Conservation (phyloP, 1,284 basidiomycete species). For the Rhodotorula mucilaginosa region DNA sequence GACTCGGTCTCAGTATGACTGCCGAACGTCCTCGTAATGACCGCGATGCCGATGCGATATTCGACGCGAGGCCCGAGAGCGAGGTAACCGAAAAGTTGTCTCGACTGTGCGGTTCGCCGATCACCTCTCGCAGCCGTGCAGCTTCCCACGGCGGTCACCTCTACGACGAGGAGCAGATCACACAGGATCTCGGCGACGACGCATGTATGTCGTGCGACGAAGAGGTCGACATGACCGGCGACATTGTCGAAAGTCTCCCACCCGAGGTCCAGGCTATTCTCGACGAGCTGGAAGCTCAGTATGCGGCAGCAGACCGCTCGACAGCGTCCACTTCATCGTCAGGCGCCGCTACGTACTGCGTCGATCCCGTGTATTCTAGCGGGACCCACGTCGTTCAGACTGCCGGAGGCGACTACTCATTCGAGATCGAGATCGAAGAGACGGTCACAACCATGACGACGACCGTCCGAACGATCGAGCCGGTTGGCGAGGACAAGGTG, state of each 20-base stretch:
- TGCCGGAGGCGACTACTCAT: conserved; percentile 42
- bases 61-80: conserved; percentile 26
- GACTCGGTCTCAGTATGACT: too few relatives aligned
- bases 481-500: background rate
- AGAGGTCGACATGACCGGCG: conserved; percentile 9
- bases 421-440: conserved; percentile 50
- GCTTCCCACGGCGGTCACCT: background rate
- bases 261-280: conserved; percentile 30
- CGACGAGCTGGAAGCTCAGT: conserved; percentile 32
- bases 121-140: background rate
- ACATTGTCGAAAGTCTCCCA: conserved; percentile 20
- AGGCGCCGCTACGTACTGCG: conserved; percentile 25
- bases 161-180: conserved; percentile 29
- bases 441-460: conserved; percentile 42
- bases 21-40: background rate
- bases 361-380: conserved; percentile 15
- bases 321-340: background rate
- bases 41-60: background rate
- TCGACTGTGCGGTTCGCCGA: conserved; percentile 38
- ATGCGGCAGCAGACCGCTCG: background rate
- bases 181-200: conserved; percentile 38
- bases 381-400: background rate
- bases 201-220: conserved; percentile 16
- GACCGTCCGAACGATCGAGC: conserved; percentile 23
- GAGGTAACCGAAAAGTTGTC: conserved; percentile 38